Percentiles rank a stretch among this genome's conserved stretches.
phyloP scores from a whole-genome alignment of 768 basidiomycete species.

The Suillus decipiens region DNA sequence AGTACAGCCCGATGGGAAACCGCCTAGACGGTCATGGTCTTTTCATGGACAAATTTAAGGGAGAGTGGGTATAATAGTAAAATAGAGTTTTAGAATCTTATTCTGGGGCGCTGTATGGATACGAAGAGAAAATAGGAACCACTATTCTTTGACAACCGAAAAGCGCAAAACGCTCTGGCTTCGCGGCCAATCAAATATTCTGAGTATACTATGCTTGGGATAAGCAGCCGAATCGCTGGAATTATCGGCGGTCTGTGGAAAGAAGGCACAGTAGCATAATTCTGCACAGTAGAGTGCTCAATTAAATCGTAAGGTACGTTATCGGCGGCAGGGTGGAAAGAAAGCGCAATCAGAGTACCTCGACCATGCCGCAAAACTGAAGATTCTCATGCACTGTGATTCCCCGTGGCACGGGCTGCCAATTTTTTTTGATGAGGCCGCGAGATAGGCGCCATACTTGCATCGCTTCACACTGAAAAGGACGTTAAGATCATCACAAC shows the following conservation, averaged over 20 bases:
- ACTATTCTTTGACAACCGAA: not conserved
- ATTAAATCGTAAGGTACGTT: slow-evolving; percentile 1
- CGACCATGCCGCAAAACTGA: not conserved
- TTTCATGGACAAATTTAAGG: slow-evolving; percentile 23
- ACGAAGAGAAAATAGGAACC: slow-evolving; percentile 4
- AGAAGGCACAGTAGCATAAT: not conserved
- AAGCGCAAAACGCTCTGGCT: not conserved
- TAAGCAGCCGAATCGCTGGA: not conserved
- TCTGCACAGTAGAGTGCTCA: not conserved
- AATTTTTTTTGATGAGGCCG: not conserved
- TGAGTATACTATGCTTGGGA: not conserved
- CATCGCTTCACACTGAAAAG: not conserved
- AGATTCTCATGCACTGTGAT: not conserved
- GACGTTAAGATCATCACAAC: too few species aligned
- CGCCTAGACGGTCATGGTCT: slow-evolving; percentile 21
- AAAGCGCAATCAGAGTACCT: slow-evolving; percentile 4
- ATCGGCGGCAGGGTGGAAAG: slow-evolving; percentile 6
- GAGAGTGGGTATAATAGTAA: slow-evolving; percentile 16
- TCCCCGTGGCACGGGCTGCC: not conserved
- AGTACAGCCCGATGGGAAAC: slow-evolving; percentile 28
- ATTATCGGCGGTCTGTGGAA: slow-evolving; percentile 2
- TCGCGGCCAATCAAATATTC: slow-evolving; percentile 6
- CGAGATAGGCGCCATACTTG: not conserved
- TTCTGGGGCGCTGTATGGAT: slow-evolving; percentile 9
- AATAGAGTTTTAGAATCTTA: slow-evolving; percentile 35